Evolutionary conservation across 768 basidiomycete genomes (phyloP), one percentile per base, ranked within the genome.

Genomic region (Flagelloscypha sp.): DNA sequence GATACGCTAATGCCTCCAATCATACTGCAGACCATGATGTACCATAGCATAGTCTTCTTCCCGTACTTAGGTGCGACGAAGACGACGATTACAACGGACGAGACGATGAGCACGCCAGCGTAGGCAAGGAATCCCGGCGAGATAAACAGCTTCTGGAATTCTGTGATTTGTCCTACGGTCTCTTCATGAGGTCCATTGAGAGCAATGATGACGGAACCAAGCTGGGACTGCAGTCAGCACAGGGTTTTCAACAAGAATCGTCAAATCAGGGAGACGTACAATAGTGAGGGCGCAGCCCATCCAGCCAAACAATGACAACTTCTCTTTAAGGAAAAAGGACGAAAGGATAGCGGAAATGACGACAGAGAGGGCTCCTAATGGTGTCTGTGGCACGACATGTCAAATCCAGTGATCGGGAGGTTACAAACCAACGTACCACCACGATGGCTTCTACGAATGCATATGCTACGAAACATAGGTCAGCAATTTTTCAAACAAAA

Each of bases 1-100:
- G 84, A 88, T 45, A 94, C 89, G 38, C 83, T 86, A 31, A 94
- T 81, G 0, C 95, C 95, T 12, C 95, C 95, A 51, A 99, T 97
- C 72, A 97, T 80, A 44, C 84, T 88, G 59, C 95, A 99, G 29
- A 99, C 86, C 27, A 72, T 66, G 44, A 98, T 93, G 57, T 94
- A 88, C 85, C 86, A 89, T 35, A 98, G 58, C 94, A 97, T 95
- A 51, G 77, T 86, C 61, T 78, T 77, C 60, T 83, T 89, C 33
- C 94, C 93, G 53, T 84, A 90, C 74, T 60, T 79, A 7, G 89
- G 90, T 2, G 77, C 88, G 39, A 88, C 84, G 58, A 74, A 86
- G 50, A 94, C 66, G 30, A 88, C 72, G 45, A 93, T 80, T n/a
- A 67, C 66, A 17, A 89, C 50, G 2, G 84, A 70, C 2, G 69